phyloP scores from a whole-genome alignment of 208 protist species.

The Naegleria lovaniensis region DNA sequence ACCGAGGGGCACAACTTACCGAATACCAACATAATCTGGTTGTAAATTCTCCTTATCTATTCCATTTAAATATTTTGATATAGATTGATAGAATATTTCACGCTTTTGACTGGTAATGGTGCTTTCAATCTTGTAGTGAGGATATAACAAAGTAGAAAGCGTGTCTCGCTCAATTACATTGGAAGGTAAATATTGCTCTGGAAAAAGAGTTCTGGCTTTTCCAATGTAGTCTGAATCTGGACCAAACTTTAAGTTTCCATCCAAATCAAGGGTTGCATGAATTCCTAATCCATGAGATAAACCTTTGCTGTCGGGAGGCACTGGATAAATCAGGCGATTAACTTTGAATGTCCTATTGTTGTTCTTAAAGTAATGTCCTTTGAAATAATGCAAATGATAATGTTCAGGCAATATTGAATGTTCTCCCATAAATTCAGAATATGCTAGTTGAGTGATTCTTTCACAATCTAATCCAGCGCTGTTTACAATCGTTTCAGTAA shows the following conservation, averaged over 20 bases:
- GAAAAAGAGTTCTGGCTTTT: neutral
- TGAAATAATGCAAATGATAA: neutral
- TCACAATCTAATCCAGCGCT: neutral
- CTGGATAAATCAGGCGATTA: slow-evolving; percentile 7
- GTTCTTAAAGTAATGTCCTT: slow-evolving; percentile 6
- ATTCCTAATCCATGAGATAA: neutral
- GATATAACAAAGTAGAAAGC: neutral
- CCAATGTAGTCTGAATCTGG: neutral
- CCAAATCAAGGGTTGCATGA: slow-evolving; percentile 19
- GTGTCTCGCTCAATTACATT: neutral
- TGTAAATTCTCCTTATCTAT: neutral
- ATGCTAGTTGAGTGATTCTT: neutral
- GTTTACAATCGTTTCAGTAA: neutral
- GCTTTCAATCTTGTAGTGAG: neutral
- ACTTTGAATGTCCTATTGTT: too few species aligned
- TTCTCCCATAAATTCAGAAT: neutral
- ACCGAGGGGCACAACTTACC: too few species aligned
- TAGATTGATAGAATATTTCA: neutral
- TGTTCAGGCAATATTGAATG: neutral
- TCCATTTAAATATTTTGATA: neutral
- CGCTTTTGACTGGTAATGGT: neutral
- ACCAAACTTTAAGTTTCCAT: slow-evolving; percentile 5
- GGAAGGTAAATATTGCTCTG: neutral
- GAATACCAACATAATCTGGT: neutral
- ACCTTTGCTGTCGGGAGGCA: neutral